Evolutionary conservation across 164 flowering plant genomes (phyloP).

Genomic region (Aristolochia californica): DNA sequence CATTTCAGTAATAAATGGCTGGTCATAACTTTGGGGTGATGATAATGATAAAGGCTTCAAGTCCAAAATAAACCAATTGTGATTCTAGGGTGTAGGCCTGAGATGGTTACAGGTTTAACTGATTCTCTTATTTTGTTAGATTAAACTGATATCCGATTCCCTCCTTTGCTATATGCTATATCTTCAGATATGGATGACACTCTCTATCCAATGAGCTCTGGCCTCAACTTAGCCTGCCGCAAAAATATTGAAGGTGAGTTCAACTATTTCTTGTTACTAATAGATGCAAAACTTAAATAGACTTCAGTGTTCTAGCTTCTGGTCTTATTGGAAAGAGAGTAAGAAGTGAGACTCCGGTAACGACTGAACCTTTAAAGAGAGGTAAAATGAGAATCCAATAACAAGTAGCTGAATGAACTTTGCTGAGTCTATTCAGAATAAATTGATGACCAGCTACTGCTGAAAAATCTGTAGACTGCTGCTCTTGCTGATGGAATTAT

Average conservation of each 20-base stretch:
- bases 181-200: slow-evolving; percentile 89
- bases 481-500: background rate
- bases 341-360: background rate
- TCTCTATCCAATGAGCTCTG: slow-evolving; percentile 69
- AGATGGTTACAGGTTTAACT: background rate
- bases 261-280: background rate
- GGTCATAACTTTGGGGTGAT: no score
- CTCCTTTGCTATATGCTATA: background rate
- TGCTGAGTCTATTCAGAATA: background rate
- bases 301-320: background rate
- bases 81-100: no score
- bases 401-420: background rate
- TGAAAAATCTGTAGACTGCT: background rate
- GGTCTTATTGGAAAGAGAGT: no score
- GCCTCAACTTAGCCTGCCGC: slow-evolving; percentile 78
- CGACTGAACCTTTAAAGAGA: background rate
- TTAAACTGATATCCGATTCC: background rate
- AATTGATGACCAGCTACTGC: no score
- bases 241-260: slow-evolving; percentile 71
- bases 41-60: no score
- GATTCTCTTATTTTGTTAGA: background rate
- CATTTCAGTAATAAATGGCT: no score
- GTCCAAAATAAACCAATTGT: no score
- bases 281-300: background rate
- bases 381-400: background rate